A percentile compares a stretch with the other conserved stretches of the same genome.
phyloP scores from a whole-genome alignment of 371 early-diverging fungal species.

The Mucor saturninus region DNA sequence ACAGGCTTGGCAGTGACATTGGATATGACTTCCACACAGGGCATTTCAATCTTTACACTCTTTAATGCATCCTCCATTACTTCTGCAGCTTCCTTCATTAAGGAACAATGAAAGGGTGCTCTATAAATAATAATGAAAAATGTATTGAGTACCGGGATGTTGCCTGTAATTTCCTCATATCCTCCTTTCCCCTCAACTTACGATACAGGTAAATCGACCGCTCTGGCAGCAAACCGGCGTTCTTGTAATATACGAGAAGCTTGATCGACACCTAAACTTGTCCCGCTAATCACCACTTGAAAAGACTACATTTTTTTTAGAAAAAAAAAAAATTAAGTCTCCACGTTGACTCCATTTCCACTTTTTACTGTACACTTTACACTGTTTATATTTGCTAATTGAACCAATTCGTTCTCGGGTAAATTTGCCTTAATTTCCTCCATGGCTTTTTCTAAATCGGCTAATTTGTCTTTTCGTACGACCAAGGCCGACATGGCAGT shows the following conservation, averaged over 20 bases:
- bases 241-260: slow-evolving; percentile 81
- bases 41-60: slow-evolving; percentile 62
- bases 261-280: slow-evolving; percentile 82
- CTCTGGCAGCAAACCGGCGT: slow-evolving; percentile 80
- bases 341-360: too few relatives aligned
- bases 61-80: slow-evolving; percentile 75
- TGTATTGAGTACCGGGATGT: too few relatives aligned
- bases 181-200: slow-evolving; percentile 36
- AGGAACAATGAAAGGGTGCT: slow-evolving; percentile 93
- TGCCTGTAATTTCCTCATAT: not conserved
- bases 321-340: not conserved
- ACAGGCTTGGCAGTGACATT: slow-evolving; percentile 91
- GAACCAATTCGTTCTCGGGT: slow-evolving; percentile 72
- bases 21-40: slow-evolving; percentile 84
- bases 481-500: slow-evolving; percentile 93
- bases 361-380: slow-evolving; percentile 30
- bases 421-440: slow-evolving; percentile 65
- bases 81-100: slow-evolving; percentile 88
- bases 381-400: slow-evolving; percentile 90
- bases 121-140: slow-evolving; percentile 24
- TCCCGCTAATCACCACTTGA: slow-evolving; percentile 93
- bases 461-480: slow-evolving; percentile 73
- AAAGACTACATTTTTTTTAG: slow-evolving; percentile 54
- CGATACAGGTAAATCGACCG: slow-evolving; percentile 91
- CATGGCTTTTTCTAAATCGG: slow-evolving; percentile 70